Evolutionary conservation across 1,284 basidiomycete species (phyloP).

Genomic region (Cryptococcus sp.): DNA sequence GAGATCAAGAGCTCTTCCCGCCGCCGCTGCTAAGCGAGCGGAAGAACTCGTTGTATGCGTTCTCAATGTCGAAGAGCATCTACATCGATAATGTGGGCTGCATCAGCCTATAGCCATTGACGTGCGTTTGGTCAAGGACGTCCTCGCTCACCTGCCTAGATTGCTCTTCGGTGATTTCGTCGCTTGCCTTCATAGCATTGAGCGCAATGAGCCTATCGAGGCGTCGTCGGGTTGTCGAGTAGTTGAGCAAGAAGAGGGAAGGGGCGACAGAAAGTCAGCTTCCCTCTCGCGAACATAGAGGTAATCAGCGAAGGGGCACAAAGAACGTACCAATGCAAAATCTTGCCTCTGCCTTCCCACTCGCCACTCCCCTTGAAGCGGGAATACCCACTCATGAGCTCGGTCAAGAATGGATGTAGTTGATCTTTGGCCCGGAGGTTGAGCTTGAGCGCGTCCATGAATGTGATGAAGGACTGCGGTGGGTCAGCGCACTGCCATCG

Average conservation of each 20-base stretch:
- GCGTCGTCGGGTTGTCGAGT: not conserved
- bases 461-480: slow-evolving; percentile 87
- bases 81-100: slow-evolving; percentile 47
- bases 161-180: slow-evolving; percentile 95
- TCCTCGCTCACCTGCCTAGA: slow-evolving; percentile 71
- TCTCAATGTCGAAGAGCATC: slow-evolving; percentile 95
- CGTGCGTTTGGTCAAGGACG: too few relatives aligned
- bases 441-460: slow-evolving; percentile 96
- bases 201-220: slow-evolving; percentile 84
- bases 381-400: slow-evolving; percentile 88
- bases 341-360: slow-evolving; percentile 90
- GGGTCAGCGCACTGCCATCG: not conserved
- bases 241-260: too few relatives aligned
- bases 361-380: slow-evolving; percentile 89
- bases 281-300: too few relatives aligned
- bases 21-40: slow-evolving; percentile 62
- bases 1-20: slow-evolving; percentile 1
- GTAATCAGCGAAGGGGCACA: too few relatives aligned
- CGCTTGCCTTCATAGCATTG: slow-evolving; percentile 95
- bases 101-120: not conserved
- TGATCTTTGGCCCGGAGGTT: slow-evolving; percentile 94
- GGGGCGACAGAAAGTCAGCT: too few relatives aligned
- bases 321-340: slow-evolving; percentile 79
- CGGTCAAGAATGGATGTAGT: slow-evolving; percentile 89
- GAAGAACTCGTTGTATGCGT: slow-evolving; percentile 96